Evolutionary conservation across 768 basidiomycete species (phyloP), one percentile per base, ranked within the genome.

Genomic region (Hebeloma cylindrosporum): DNA sequence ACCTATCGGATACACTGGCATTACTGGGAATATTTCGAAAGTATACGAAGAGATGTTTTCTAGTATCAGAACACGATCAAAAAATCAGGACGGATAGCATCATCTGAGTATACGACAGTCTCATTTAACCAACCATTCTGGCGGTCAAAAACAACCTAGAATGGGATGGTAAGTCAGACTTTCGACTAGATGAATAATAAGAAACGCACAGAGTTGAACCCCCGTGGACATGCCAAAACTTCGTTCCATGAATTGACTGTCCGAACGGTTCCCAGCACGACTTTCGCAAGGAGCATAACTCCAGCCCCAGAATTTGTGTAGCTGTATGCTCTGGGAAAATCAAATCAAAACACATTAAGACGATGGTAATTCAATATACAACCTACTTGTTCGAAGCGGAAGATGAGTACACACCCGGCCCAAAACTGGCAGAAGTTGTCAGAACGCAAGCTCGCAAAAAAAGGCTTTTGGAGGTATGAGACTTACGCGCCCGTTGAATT

Each of bases 81-180:
- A 28, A 63, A 66, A 2, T 62, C 60, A 17, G 65, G 65, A 18
- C 65, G 59, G 45, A 66, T 64, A 4, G 64, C 63, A 45, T 61
- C 64, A 37, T 64, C 57, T 7, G 48, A 49, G 36, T 66, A 66
- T 7, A 66, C 60, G 16, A 66, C 56, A 1, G 63, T 61, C 44
- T 66, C 63, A 30, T 66, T 66, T 45, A 60, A 44, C 6, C 46
- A 16, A 7, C 56, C 58, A 14, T 48, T 50, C n/a, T 52, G 48
- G n/a, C 56, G 56, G 30, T 57, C 53, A 40, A 56, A 61, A 11
- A 61, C 52, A 20, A 61, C 57, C 60, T 56, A 23, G 1, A 17
- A 14, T 34, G 35, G 16, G 17, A n/a, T 10, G 22, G 13, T 35
- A 13, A 16, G 8, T 33, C 11, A 27, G 11, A 11, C 13, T n/a